Percentiles rank a stretch among this genome's conserved stretches.
Evolutionary conservation across 2,329 filamentous ascomycete genomes (phyloP).

Genomic region (Pseudonectria buxi): DNA sequence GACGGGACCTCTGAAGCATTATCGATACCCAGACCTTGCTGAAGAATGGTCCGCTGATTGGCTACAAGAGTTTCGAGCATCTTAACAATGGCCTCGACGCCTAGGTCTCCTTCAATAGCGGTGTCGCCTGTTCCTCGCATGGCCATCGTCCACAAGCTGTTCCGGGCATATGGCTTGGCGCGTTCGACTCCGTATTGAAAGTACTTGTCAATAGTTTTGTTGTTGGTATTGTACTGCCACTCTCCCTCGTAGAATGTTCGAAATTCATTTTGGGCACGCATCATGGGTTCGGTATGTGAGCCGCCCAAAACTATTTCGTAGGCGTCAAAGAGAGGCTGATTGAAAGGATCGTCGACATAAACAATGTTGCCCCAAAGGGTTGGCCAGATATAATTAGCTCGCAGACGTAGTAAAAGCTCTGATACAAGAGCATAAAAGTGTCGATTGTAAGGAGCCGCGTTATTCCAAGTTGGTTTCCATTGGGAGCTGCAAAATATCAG

Average conservation of each 20-base stretch:
- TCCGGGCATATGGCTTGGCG: slow-evolving; percentile 58
- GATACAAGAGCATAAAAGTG: slow-evolving; percentile 64
- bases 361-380: slow-evolving; percentile 67
- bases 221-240: slow-evolving; percentile 67
- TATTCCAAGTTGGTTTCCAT: slow-evolving; percentile 30
- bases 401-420: slow-evolving; percentile 61
- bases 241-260: slow-evolving; percentile 47
- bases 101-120: slow-evolving; percentile 45
- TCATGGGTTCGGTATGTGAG: slow-evolving; percentile 68
- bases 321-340: slow-evolving; percentile 64
- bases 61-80: slow-evolving; percentile 16
- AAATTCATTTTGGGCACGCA: slow-evolving; percentile 53
- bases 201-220: slow-evolving; percentile 60
- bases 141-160: slow-evolving; percentile 57
- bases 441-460: slow-evolving; percentile 51
- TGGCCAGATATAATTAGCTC: slow-evolving; percentile 72
- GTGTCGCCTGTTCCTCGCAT: slow-evolving; percentile 68
- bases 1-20: slow-evolving; percentile 29
- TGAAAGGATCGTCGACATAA: slow-evolving; percentile 61
- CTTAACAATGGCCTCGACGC: slow-evolving; percentile 36
- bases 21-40: slow-evolving; percentile 4
- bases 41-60: slow-evolving; percentile 32
- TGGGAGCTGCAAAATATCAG: slow-evolving; percentile 25
- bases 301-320: slow-evolving; percentile 68
- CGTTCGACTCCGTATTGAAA: slow-evolving; percentile 61